Evolutionary conservation across 1,284 basidiomycete genomes (phyloP).

Genomic region (Moesziomyces sp.): DNA sequence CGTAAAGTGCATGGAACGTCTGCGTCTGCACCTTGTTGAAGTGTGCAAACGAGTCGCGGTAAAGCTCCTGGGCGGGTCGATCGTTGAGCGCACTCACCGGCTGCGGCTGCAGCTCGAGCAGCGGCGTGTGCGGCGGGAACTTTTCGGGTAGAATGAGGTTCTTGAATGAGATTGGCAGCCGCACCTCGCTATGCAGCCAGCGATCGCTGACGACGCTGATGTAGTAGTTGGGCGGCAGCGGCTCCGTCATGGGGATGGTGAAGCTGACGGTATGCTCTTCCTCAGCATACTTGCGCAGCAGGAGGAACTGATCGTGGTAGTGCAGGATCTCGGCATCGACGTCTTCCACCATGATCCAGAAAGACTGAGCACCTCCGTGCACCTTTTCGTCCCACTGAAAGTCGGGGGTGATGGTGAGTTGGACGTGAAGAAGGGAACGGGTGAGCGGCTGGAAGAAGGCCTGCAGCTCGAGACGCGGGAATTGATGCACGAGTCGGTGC

Average conservation of each 20-base stretch:
- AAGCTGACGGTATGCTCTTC: slow-evolving; percentile 94
- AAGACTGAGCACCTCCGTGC: slow-evolving; percentile 86
- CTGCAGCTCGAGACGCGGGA: slow-evolving; percentile 87
- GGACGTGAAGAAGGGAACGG: slow-evolving; percentile 62
- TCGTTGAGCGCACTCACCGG: slow-evolving; percentile 91
- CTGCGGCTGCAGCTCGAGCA: slow-evolving; percentile 91
- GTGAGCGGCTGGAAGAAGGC: slow-evolving; percentile 68
- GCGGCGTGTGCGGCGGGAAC: slow-evolving; percentile 90
- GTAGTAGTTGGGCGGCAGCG: slow-evolving; percentile 96
- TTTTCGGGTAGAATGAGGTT: slow-evolving; percentile 97
- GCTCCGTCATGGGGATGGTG: slow-evolving; percentile 95
- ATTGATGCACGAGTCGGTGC: slow-evolving; percentile 93
- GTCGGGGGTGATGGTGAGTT: slow-evolving; percentile 80
- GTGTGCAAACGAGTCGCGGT: slow-evolving; percentile 75
- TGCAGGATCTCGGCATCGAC: slow-evolving; percentile 96
- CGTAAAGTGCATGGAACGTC: slow-evolving; percentile 97
- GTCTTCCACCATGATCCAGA: slow-evolving; percentile 91
- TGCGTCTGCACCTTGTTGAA: slow-evolving; percentile 99
- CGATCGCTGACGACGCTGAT: slow-evolving; percentile 93
- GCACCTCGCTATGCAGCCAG: slow-evolving; percentile 94
- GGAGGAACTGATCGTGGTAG: slow-evolving; percentile 91
- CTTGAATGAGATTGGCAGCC: slow-evolving; percentile 95
- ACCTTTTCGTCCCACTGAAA: slow-evolving; percentile 97
- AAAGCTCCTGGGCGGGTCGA: slow-evolving; percentile 86
- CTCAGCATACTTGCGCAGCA: slow-evolving; percentile 85